Percentiles rank a stretch among this genome's conserved stretches.
phyloP scores from a whole-genome alignment of 192 early-diverging fungal species.

The Backusella morwellensis region DNA sequence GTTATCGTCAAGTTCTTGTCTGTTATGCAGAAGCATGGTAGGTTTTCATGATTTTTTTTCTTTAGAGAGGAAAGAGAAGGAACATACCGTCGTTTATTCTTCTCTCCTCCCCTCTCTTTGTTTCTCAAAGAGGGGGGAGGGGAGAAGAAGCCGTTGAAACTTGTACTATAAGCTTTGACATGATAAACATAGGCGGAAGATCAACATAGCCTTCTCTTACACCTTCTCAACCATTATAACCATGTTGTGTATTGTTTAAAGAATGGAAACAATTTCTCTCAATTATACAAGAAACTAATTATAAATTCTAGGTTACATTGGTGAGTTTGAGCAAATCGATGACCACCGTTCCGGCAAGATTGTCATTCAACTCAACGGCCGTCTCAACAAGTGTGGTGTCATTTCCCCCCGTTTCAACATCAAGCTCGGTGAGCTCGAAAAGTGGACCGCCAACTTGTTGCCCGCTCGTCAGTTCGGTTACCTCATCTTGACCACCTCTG shows the following conservation, averaged over 20 bases:
- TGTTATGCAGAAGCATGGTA: constrained; percentile 99
- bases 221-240: neutral
- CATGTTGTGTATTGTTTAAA: constrained; percentile 1
- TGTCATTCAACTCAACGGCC: constrained; percentile 96
- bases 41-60: constrained; percentile 9
- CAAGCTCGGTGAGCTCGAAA: constrained; percentile 91
- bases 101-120: neutral
- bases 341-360: constrained; percentile 98
- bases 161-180: neutral
- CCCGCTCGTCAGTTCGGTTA: constrained; percentile 99
- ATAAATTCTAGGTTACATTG: constrained; percentile 82
- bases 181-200: neutral
- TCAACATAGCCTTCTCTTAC: neutral
- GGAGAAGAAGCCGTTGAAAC: neutral
- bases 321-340: constrained; percentile 98
- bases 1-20: constrained; percentile 98
- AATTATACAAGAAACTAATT: neutral
- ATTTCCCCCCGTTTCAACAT: constrained; percentile 99
- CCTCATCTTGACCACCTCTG: constrained; percentile 89
- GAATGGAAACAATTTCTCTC: neutral
- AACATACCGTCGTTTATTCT: neutral
- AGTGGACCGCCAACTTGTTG: constrained; percentile 95
- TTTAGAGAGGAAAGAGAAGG: neutral
- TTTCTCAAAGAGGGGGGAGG: neutral
- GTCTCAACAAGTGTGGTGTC: constrained; percentile 99